These are phyloP conservation scores for Vanrija sp. DNA, from an alignment of 1,284 basidiomycete genomes.

Conservation along the genomic window DNA sequence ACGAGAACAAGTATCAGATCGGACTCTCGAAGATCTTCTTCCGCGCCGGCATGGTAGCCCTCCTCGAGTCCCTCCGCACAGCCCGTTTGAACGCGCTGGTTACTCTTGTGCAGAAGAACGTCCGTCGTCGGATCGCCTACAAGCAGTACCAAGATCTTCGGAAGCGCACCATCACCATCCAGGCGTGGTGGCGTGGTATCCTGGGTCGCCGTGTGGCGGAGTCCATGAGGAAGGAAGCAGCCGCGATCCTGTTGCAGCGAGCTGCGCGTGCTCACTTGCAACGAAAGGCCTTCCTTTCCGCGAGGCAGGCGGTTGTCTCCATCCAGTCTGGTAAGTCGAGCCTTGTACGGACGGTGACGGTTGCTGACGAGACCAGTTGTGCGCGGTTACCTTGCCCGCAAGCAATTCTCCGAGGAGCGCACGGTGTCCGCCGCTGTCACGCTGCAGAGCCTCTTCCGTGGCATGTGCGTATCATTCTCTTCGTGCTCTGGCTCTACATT, in stretches of 20 bases:
- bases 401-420: conserved; percentile 60
- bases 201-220: conserved; percentile 70
- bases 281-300: conserved; percentile 64
- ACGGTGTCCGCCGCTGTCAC: conserved; percentile 64
- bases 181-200: conserved; percentile 89
- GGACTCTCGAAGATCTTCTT: conserved; percentile 99
- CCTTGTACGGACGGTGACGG: not conserved
- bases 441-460: conserved; percentile 82
- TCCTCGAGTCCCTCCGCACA: conserved; percentile 84
- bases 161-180: conserved; percentile 72
- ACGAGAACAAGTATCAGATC: conserved; percentile 93
- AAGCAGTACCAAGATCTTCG: conserved; percentile 75
- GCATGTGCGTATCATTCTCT: conserved; percentile 61
- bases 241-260: conserved; percentile 74
- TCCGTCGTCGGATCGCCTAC: conserved; percentile 77
- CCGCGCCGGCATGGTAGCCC: conserved; percentile 98
- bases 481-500: not conserved
- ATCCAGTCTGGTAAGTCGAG: conserved; percentile 81
- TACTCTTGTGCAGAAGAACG: conserved; percentile 95
- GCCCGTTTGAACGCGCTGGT: conserved; percentile 84
- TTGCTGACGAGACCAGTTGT: conserved; percentile 55
- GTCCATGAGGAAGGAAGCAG: conserved; percentile 65
- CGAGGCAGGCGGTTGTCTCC: conserved; percentile 62
- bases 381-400: conserved; percentile 74
- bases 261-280: conserved; percentile 69